A percentile compares a stretch with the other conserved stretches of the same genome.
phyloP scores from a whole-genome alignment of 202 grass and related monocot genomes.

The Hordeum pubiflorum region DNA sequence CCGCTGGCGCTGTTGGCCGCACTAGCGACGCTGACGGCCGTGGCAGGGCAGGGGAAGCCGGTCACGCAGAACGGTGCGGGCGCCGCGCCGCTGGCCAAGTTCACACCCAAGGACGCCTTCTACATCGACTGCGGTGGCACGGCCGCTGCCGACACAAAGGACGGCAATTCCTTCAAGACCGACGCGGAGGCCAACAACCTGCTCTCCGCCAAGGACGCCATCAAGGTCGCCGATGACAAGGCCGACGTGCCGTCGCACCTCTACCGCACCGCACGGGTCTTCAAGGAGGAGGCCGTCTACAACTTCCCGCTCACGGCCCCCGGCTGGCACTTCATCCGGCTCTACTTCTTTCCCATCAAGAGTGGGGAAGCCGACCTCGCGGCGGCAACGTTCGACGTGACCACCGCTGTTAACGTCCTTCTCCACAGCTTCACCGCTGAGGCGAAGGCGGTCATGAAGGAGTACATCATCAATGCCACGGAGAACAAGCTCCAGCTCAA shows the following conservation, averaged over 20 bases:
- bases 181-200: conserved; percentile 51
- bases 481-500: conserved; percentile 42
- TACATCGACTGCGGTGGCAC: conserved; percentile 69
- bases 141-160: conserved; percentile 8
- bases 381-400: conserved; percentile 42
- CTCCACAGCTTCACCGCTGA: conserved; percentile 67
- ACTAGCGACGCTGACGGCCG: neutral
- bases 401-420: conserved; percentile 52
- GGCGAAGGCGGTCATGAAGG: conserved; percentile 40
- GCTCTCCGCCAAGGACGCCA: conserved; percentile 49
- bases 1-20: conserved; percentile 29
- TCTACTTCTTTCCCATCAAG: conserved; percentile 68
- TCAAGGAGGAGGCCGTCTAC: conserved; percentile 59
- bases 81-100: conserved; percentile 25
- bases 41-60: neutral
- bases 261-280: conserved; percentile 48
- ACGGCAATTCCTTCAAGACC: conserved; percentile 69
- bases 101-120: conserved; percentile 67
- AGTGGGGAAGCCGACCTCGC: conserved; percentile 47
- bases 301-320: conserved; percentile 55
- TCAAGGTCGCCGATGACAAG: conserved; percentile 37
- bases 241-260: conserved; percentile 41
- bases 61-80: neutral
- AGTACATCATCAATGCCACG: conserved; percentile 67
- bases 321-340: conserved; percentile 61